Evolutionary conservation across 192 early-diverging fungal genomes (phyloP).

Genomic region (Coemansia umbellata): DNA sequence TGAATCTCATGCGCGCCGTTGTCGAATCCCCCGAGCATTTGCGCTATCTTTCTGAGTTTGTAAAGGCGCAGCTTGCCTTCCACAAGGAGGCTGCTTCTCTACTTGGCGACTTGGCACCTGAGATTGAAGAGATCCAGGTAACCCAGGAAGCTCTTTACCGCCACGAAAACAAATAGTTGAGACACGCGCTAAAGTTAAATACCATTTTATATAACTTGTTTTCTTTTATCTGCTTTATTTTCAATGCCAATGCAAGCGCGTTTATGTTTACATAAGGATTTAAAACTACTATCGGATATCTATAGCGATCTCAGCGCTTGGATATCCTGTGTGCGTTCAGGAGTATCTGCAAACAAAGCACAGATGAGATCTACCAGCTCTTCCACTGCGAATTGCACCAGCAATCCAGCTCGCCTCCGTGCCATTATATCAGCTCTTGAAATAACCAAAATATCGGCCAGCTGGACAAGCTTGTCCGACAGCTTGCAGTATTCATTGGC

Average conservation of each 20-base stretch:
- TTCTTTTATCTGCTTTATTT: neutral
- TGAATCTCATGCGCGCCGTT: conserved; percentile 88
- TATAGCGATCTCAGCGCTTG: conserved; percentile 9
- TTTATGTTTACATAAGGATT: neutral
- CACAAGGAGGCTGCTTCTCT: conserved; percentile 77
- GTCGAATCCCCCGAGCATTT: conserved; percentile 84
- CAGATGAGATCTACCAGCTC: conserved; percentile 27
- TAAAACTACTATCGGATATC: neutral
- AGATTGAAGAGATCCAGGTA: conserved; percentile 93
- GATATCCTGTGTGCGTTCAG: conserved; percentile 29
- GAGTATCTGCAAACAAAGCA: conserved; percentile 33
- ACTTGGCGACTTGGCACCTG: conserved; percentile 74
- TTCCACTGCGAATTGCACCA: conserved; percentile 18
- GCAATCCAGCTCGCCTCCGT: conserved; percentile 31
- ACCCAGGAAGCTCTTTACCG: conserved; percentile 90
- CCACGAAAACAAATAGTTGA: conserved; percentile 34
- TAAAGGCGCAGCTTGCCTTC: conserved; percentile 80
- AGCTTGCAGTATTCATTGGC: conserved; percentile 17
- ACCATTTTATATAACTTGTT: too few relatives aligned
- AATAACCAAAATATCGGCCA: conserved; percentile 42
- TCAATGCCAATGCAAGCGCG: neutral
- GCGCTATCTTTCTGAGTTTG: conserved; percentile 78
- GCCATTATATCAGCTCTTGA: conserved; percentile 44
- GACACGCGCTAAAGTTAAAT: neutral
- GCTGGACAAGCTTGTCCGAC: conserved; percentile 17